Evolutionary conservation across 257 asterid genomes (phyloP).

Genomic region (Solanum verrucosum): DNA sequence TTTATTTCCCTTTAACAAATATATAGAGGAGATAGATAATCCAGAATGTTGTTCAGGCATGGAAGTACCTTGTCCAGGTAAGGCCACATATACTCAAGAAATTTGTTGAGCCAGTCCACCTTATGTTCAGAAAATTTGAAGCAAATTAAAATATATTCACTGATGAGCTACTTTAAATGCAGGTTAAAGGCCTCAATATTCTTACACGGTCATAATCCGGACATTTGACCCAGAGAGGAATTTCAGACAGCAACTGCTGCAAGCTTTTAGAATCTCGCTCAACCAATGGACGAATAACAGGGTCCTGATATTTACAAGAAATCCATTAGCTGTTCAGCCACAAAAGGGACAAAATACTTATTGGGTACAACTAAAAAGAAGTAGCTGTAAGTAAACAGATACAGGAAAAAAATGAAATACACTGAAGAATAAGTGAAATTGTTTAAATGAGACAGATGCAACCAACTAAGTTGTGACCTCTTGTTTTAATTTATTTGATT

Average conservation of each 20-base stretch:
- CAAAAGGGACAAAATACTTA: not conserved
- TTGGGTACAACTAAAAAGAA: not conserved
- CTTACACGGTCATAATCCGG: slow-evolving; percentile 98
- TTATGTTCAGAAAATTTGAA: slow-evolving; percentile 19
- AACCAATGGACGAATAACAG: slow-evolving; percentile 68
- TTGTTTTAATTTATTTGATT: not conserved
- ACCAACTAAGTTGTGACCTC: not conserved
- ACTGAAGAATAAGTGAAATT: not conserved
- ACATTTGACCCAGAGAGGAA: slow-evolving; percentile 88
- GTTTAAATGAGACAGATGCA: not conserved
- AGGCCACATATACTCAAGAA: slow-evolving; percentile 82
- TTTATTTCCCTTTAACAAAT: not conserved
- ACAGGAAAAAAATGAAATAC: not conserved
- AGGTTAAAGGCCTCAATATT: not conserved
- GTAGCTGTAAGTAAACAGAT: not conserved
- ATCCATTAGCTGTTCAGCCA: not conserved
- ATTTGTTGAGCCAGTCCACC: slow-evolving; percentile 93
- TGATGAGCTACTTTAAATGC: not conserved
- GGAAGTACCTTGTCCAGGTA: slow-evolving; percentile 78
- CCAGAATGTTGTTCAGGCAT: not conserved
- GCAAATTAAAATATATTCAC: not conserved
- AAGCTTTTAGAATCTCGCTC: slow-evolving; percentile 59
- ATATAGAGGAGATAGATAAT: not conserved
- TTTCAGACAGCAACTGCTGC: slow-evolving; percentile 72
- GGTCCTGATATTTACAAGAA: slow-evolving; percentile 53